Percentiles rank a stretch among this genome's conserved stretches.
Evolutionary conservation across 257 asterid species (phyloP).

Genomic region (Osmanthus fragrans): DNA sequence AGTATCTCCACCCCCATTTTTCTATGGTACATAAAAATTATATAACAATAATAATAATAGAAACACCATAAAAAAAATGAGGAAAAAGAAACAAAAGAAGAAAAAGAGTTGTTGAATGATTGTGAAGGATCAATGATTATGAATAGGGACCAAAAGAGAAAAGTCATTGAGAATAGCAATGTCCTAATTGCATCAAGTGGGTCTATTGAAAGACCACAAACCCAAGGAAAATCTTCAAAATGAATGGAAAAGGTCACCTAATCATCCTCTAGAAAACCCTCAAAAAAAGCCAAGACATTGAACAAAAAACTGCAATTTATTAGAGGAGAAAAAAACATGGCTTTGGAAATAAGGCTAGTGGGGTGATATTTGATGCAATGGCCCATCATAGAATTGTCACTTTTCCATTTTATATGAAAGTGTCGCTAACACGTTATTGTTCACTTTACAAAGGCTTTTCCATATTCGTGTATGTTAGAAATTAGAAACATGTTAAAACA

Average conservation of each 20-base stretch:
- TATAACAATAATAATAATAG: neutral
- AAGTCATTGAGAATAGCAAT: slow-evolving; percentile 41
- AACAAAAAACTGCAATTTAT: neutral
- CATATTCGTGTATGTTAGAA: neutral
- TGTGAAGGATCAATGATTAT: slow-evolving; percentile 35
- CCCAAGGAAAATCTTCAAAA: slow-evolving; percentile 7
- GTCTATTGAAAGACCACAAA: slow-evolving; percentile 24
- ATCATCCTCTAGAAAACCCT: slow-evolving; percentile 4
- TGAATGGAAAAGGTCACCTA: slow-evolving; percentile 3
- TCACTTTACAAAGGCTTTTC: slow-evolving; percentile 16
- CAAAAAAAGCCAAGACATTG: slow-evolving; percentile 12
- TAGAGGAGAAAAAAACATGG: slow-evolving; percentile 6
- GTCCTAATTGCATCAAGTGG: slow-evolving; percentile 41
- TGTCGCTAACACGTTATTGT: slow-evolving; percentile 24
- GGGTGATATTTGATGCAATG: slow-evolving; percentile 34
- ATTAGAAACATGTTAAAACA: neutral
- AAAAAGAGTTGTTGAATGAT: slow-evolving; percentile 21
- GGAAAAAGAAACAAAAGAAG: neutral
- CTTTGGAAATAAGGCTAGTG: slow-evolving; percentile 18
- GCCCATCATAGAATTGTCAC: slow-evolving; percentile 32
- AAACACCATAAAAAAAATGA: neutral
- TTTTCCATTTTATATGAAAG: slow-evolving; percentile 25
- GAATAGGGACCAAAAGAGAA: slow-evolving; percentile 40
- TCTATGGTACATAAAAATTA: neutral
- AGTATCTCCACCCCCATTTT: slow-evolving; percentile 5